Evolutionary conservation across 2,329 filamentous ascomycete species (phyloP).

Genomic region (Albifimbria verrucaria): DNA sequence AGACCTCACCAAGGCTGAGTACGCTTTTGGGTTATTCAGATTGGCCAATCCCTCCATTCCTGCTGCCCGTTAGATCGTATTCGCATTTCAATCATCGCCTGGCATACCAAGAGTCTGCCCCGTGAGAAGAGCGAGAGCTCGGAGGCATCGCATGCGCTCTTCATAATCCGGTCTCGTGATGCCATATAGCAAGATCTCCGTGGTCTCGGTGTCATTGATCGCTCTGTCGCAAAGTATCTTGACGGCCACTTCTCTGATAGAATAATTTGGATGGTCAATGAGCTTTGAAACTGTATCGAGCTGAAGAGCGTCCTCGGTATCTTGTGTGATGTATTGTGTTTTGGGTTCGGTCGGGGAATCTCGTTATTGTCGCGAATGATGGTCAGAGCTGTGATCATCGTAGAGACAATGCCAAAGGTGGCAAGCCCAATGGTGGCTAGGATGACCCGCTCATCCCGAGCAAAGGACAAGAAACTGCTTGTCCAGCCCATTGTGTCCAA

Average conservation of each 20-base stretch:
- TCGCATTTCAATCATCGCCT: background rate
- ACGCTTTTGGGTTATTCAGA: slow-evolving; percentile 48
- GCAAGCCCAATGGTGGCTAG: slow-evolving; percentile 53
- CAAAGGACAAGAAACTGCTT: slow-evolving; percentile 23
- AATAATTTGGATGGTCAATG: slow-evolving; percentile 66
- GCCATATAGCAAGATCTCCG: slow-evolving; percentile 51
- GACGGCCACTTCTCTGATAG: slow-evolving; percentile 66
- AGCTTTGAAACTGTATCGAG: slow-evolving; percentile 65
- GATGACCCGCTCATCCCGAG: slow-evolving; percentile 51
- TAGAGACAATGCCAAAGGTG: slow-evolving; percentile 54
- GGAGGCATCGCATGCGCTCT: slow-evolving; percentile 53
- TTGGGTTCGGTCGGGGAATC: slow-evolving; percentile 64
- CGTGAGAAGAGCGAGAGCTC: slow-evolving; percentile 54
- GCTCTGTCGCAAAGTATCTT: slow-evolving; percentile 55
- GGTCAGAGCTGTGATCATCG: slow-evolving; percentile 56
- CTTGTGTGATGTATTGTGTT: slow-evolving; percentile 70
- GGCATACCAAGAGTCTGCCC: slow-evolving; percentile 31
- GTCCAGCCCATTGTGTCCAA: slow-evolving; percentile 40
- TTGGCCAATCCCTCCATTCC: slow-evolving; percentile 37
- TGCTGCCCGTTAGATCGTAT: slow-evolving; percentile 20
- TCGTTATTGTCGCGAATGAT: slow-evolving; percentile 62
- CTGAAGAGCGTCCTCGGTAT: slow-evolving; percentile 69
- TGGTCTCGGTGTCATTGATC: slow-evolving; percentile 54
- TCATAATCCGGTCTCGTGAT: slow-evolving; percentile 59
- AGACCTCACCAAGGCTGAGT: slow-evolving; percentile 57